Evolutionary conservation across 306 rosid species (phyloP).

Genomic region (Corylus americana): DNA sequence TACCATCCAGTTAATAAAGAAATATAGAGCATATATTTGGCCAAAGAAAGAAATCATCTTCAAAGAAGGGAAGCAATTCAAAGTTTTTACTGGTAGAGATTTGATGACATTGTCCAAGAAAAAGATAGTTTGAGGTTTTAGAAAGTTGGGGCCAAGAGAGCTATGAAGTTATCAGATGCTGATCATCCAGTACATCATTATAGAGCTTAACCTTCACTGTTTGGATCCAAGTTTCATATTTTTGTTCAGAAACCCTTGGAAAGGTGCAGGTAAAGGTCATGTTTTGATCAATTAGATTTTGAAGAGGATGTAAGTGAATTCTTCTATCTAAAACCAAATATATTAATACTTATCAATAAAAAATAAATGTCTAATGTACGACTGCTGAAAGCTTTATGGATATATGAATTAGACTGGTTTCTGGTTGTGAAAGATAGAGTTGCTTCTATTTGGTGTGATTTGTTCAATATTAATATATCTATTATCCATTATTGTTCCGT

Average conservation of each 20-base stretch:
- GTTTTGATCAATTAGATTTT: conserved; percentile 64
- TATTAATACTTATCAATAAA: no score
- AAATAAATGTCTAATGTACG: conserved; percentile 6
- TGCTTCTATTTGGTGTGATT: conserved; percentile 17
- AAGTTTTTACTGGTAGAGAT: conserved; percentile 80
- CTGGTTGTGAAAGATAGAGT: conserved; percentile 20
- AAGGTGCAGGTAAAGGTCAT: conserved; percentile 94
- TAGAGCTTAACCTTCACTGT: conserved; percentile 72
- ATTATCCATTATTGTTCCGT: neutral
- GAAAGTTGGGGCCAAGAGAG: conserved; percentile 96
- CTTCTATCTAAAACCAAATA: conserved; percentile 23
- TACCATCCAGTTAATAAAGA: conserved; percentile 98
- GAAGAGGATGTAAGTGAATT: conserved; percentile 57
- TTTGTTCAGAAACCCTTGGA: conserved; percentile 77
- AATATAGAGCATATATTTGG: conserved; percentile 96
- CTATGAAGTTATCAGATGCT: conserved; percentile 92
- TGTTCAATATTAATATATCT: neutral
- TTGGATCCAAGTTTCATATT: conserved; percentile 79
- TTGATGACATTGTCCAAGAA: conserved; percentile 93
- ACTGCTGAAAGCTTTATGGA: conserved; percentile 33
- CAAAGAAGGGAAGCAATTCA: conserved; percentile 82
- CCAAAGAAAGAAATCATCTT: conserved; percentile 94
- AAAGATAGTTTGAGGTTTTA: conserved; percentile 78
- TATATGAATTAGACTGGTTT: conserved; percentile 26
- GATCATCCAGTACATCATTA: conserved; percentile 83